Percentiles rank a stretch among this genome's conserved stretches.
Evolutionary conservation across 2,329 filamentous ascomycete species (phyloP).

Genomic region (Ceratocystis harringtonii): DNA sequence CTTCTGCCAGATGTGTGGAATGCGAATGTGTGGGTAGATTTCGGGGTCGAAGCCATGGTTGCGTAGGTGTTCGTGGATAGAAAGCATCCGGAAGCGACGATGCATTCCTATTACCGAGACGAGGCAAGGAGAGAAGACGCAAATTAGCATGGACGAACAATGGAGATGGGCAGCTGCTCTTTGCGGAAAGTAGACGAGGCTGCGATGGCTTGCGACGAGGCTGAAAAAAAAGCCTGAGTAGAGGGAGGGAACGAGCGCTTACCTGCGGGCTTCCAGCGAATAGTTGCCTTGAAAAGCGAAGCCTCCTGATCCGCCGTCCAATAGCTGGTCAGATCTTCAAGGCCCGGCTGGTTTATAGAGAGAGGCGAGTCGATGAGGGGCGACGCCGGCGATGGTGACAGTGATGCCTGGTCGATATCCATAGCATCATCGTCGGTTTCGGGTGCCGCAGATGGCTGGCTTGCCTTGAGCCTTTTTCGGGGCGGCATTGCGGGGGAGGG

Average conservation of each 20-base stretch:
- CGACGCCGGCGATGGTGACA: constrained; percentile 5
- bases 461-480: constrained; percentile 48
- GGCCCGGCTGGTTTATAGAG: constrained; percentile 10
- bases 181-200: background rate
- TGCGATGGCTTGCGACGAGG: background rate
- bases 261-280: constrained; percentile 95
- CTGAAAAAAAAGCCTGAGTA: background rate
- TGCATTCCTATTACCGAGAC: constrained; percentile 51
- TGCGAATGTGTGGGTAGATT: constrained; percentile 62
- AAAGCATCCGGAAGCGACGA: constrained; percentile 84
- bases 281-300: constrained; percentile 81
- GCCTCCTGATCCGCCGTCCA: constrained; percentile 97
- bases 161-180: background rate
- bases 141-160: background rate
- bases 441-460: constrained; percentile 32
- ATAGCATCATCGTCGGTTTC: constrained; percentile 47
- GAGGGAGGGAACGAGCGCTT: constrained; percentile 17
- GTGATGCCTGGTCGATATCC: constrained; percentile 40
- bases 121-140: background rate
- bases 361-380: constrained; percentile 7
- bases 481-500: constrained; percentile 43
- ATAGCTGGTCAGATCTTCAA: constrained; percentile 38
- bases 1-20: constrained; percentile 85
- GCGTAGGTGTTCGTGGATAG: constrained; percentile 64
- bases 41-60: constrained; percentile 66